Conservation (phyloP, 306 rosid species). For the Dalbergia cultrata region DNA sequence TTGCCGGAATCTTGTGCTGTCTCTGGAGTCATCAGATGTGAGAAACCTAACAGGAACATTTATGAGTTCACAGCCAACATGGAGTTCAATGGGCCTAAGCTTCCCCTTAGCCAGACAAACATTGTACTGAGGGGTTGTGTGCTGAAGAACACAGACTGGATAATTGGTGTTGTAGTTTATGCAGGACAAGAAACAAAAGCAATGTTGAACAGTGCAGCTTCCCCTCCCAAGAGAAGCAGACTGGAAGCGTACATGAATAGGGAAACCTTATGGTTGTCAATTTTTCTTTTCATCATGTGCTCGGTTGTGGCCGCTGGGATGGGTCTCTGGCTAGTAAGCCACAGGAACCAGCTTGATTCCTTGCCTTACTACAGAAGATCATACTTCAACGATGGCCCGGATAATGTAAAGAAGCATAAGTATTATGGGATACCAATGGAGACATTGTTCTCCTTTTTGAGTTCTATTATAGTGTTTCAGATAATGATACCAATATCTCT, state of each 20-base stretch:
- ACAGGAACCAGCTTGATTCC: constrained; percentile 63
- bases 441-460: constrained; percentile 81
- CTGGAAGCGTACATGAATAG: constrained; percentile 87
- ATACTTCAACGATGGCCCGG: constrained; percentile 48
- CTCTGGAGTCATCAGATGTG: constrained; percentile 74
- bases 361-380: constrained; percentile 80
- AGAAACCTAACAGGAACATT: constrained; percentile 82
- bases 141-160: constrained; percentile 88
- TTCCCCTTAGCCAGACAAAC: constrained; percentile 80
- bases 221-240: constrained; percentile 84
- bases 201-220: constrained; percentile 81
- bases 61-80: constrained; percentile 85
- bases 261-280: constrained; percentile 75
- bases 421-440: constrained; percentile 85
- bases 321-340: constrained; percentile 73
- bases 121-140: constrained; percentile 88
- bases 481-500: constrained; percentile 95
- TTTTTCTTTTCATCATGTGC: constrained; percentile 77
- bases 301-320: constrained; percentile 76
- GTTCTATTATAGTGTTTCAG: constrained; percentile 90
- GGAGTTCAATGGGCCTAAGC: constrained; percentile 64
- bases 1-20: constrained; percentile 51
- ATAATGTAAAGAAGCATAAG: constrained; percentile 54
- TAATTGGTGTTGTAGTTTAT: constrained; percentile 83
- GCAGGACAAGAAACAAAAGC: constrained; percentile 96